phyloP scores from a whole-genome alignment of 805 yeast species.

The Candida insectalens region DNA sequence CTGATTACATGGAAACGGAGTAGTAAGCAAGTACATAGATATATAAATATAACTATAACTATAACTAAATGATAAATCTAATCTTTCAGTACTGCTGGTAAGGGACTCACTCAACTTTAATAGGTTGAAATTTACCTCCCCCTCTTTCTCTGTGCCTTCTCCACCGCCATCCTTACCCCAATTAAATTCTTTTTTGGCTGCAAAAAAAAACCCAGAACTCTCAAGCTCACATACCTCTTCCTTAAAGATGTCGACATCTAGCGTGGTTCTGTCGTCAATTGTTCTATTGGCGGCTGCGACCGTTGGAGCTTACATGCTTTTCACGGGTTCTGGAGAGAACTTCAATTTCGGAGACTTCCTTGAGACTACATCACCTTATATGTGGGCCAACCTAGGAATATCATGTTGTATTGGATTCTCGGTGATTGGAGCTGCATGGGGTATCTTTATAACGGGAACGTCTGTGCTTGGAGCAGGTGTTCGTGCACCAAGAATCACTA shows the following conservation, averaged over 20 bases:
- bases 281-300: neutral
- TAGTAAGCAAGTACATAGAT: too few relatives aligned
- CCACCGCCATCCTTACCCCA: too few relatives aligned
- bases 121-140: too few relatives aligned
- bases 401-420: constrained; percentile 86
- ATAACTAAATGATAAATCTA: too few relatives aligned
- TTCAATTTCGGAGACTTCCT: constrained; percentile 89
- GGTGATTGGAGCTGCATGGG: constrained; percentile 99
- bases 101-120: too few relatives aligned
- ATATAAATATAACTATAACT: too few relatives aligned
- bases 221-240: too few relatives aligned
- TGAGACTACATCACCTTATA: constrained; percentile 79
- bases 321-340: constrained; percentile 86
- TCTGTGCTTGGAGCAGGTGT: constrained; percentile 97
- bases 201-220: too few relatives aligned
- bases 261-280: neutral
- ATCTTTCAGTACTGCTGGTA: too few relatives aligned
- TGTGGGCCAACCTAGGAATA: constrained; percentile 95
- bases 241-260: too few relatives aligned
- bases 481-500: constrained; percentile 92
- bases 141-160: too few relatives aligned
- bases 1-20: constrained; percentile 54
- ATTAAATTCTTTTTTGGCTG: too few relatives aligned
- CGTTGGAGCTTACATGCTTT: constrained; percentile 40
- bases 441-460: constrained; percentile 91